Conservation (phyloP, 805 yeast species). For the Trichomonascus vanleenenianus region DNA sequence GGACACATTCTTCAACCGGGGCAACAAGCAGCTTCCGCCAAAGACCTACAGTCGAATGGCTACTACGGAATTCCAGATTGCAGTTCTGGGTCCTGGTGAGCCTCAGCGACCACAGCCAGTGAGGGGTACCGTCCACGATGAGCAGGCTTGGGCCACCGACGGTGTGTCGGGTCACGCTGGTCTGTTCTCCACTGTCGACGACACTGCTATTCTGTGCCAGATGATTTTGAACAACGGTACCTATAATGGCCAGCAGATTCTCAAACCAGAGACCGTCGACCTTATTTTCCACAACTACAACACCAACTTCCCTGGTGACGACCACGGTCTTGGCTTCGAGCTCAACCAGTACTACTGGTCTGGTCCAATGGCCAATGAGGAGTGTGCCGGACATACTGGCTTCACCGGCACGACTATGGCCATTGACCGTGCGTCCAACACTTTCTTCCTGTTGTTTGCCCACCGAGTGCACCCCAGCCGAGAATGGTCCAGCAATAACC, state of each 20-base stretch:
- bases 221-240: conserved; percentile 36
- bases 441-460: conserved; percentile 10
- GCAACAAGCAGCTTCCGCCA: conserved; percentile 13
- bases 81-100: conserved; percentile 8
- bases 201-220: conserved; percentile 34
- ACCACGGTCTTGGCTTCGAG: conserved; percentile 16
- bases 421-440: conserved; percentile 6
- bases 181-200: conserved; percentile 33
- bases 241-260: conserved; percentile 27
- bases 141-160: conserved; percentile 9
- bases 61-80: conserved; percentile 17
- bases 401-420: conserved; percentile 16
- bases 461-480: conserved; percentile 14
- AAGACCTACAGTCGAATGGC: conserved; percentile 19
- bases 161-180: conserved; percentile 37
- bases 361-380: conserved; percentile 9
- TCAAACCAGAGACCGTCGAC: conserved; percentile 29
- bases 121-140: conserved; percentile 12
- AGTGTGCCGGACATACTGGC: conserved; percentile 15
- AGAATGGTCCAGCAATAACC: conserved; percentile 9
- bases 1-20: conserved; percentile 20
- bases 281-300: conserved; percentile 30
- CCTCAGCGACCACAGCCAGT: conserved; percentile 13
- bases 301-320: conserved; percentile 22
- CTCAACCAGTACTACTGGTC: conserved; percentile 11